Evolutionary conservation across 1,139 yeast genomes (phyloP).

Genomic region (Candida freyschussii): DNA sequence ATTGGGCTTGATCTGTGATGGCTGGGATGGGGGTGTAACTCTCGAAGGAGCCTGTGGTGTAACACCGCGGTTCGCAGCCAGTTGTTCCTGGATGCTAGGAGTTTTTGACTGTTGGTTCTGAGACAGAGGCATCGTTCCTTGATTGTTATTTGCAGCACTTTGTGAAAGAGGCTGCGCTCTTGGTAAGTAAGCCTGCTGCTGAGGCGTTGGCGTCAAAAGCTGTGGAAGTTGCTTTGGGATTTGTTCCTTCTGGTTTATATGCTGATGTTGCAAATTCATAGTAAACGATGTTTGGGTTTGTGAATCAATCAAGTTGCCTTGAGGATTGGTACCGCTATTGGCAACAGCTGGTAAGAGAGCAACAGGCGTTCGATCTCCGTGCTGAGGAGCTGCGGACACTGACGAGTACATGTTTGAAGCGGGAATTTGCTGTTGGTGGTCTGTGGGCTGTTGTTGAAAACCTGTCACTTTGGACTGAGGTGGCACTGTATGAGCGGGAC

Average conservation of each 20-base stretch:
- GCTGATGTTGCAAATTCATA: too few relatives aligned
- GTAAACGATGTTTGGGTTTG: too few relatives aligned
- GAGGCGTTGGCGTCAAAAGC: conserved; percentile 1
- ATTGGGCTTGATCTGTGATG: conserved; percentile 13
- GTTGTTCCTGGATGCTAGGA: conserved; percentile 44
- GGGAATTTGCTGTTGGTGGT: conserved; percentile 1
- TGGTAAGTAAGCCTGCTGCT: conserved; percentile 1
- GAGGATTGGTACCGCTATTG: too few relatives aligned
- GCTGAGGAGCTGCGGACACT: too few relatives aligned
- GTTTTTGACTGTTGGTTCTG: conserved; percentile 8
- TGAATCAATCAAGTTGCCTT: too few relatives aligned
- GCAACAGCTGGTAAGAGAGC: too few relatives aligned
- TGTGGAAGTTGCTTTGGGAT: not conserved
- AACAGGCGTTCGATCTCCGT: too few relatives aligned
- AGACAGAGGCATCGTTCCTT: conserved; percentile 5
- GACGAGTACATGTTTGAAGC: not conserved
- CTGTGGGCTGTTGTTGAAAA: not conserved
- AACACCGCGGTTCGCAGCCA: conserved; percentile 46
- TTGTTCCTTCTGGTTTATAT: too few relatives aligned
- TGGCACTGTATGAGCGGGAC: not conserved
- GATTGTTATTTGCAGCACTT: not conserved
- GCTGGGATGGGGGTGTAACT: conserved; percentile 10
- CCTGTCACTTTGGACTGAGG: conserved; percentile 1
- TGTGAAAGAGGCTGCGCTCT: conserved; percentile 7
- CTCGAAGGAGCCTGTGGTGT: conserved; percentile 13